Evolutionary conservation across 2,329 filamentous ascomycete genomes (phyloP).

Genomic region (Rugonectria rugulosa): DNA sequence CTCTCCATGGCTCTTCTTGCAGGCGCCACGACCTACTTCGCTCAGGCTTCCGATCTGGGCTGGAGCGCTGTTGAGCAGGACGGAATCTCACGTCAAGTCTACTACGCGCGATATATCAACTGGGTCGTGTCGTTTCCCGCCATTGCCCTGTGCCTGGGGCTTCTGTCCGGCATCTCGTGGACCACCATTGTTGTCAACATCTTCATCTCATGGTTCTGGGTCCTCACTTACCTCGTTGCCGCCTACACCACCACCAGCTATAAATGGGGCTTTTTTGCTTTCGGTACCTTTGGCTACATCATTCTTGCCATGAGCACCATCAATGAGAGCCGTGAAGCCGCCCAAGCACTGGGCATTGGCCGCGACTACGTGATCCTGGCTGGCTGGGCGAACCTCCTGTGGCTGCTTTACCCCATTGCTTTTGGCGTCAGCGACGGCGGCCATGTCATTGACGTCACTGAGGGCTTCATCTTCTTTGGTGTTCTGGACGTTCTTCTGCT

Average conservation of each 20-base stretch:
- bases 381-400: slow-evolving; percentile 56
- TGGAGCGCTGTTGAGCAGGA: slow-evolving; percentile 46
- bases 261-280: slow-evolving; percentile 64
- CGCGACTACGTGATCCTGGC: slow-evolving; percentile 53
- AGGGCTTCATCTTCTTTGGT: slow-evolving; percentile 59
- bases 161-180: slow-evolving; percentile 60
- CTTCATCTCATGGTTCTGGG: slow-evolving; percentile 56
- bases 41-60: slow-evolving; percentile 58
- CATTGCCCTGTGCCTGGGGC: slow-evolving; percentile 52
- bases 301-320: slow-evolving; percentile 46
- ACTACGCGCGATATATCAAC: slow-evolving; percentile 61
- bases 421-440: slow-evolving; percentile 60
- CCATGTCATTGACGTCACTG: slow-evolving; percentile 55
- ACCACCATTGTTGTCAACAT: slow-evolving; percentile 59
- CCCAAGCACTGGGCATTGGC: slow-evolving; percentile 49
- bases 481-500: slow-evolving; percentile 56
- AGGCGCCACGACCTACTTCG: slow-evolving; percentile 57
- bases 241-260: slow-evolving; percentile 56
- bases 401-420: slow-evolving; percentile 60
- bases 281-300: slow-evolving; percentile 55
- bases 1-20: slow-evolving; percentile 56
- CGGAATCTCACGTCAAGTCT: slow-evolving; percentile 51
- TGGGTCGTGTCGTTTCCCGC: slow-evolving; percentile 59
- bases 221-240: slow-evolving; percentile 56
- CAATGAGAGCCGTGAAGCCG: slow-evolving; percentile 35